These are phyloP conservation scores for Fusarium dimerum DNA, from an alignment of 2,329 filamentous ascomycete genomes.

Conservation along the genomic window DNA sequence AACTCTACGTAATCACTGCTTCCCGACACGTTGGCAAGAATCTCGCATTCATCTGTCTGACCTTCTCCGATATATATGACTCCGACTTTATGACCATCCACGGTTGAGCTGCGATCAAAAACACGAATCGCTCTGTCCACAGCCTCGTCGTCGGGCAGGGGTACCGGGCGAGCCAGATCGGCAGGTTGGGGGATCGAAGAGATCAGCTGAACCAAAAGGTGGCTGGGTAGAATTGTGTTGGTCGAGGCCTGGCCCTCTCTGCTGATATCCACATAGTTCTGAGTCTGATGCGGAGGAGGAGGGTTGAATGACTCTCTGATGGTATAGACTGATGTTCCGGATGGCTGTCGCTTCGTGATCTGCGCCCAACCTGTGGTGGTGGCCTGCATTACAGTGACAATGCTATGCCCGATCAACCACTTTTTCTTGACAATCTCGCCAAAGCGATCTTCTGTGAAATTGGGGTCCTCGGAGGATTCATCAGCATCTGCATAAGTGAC, in stretches of 20 bases:
- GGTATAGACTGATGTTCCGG: slow-evolving; percentile 62
- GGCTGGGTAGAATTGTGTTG: slow-evolving; percentile 69
- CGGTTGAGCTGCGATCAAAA: slow-evolving; percentile 85
- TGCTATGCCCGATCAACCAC: slow-evolving; percentile 73
- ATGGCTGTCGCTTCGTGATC: slow-evolving; percentile 70
- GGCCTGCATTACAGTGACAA: slow-evolving; percentile 74
- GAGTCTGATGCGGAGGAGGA: slow-evolving; percentile 57
- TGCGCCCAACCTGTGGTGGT: slow-evolving; percentile 67
- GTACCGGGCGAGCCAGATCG: slow-evolving; percentile 68
- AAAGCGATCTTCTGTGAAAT: slow-evolving; percentile 66
- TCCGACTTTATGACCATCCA: slow-evolving; percentile 94
- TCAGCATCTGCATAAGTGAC: slow-evolving; percentile 84
- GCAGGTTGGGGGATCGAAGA: slow-evolving; percentile 60
- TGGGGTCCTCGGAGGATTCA: slow-evolving; percentile 67
- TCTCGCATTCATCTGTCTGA: slow-evolving; percentile 80
- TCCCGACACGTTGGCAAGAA: slow-evolving; percentile 82
- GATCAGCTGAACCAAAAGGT: slow-evolving; percentile 70
- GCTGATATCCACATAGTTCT: slow-evolving; percentile 47
- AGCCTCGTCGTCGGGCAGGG: slow-evolving; percentile 69
- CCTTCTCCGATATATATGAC: slow-evolving; percentile 90
- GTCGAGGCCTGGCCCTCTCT: slow-evolving; percentile 55
- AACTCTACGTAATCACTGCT: slow-evolving; percentile 88
- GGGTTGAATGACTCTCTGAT: slow-evolving; percentile 61
- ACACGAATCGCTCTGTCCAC: slow-evolving; percentile 72
- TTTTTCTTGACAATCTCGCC: slow-evolving; percentile 67